Base-by-base conservation (phyloP, 139 green algal species). In the Chlorella sp. region DNA sequence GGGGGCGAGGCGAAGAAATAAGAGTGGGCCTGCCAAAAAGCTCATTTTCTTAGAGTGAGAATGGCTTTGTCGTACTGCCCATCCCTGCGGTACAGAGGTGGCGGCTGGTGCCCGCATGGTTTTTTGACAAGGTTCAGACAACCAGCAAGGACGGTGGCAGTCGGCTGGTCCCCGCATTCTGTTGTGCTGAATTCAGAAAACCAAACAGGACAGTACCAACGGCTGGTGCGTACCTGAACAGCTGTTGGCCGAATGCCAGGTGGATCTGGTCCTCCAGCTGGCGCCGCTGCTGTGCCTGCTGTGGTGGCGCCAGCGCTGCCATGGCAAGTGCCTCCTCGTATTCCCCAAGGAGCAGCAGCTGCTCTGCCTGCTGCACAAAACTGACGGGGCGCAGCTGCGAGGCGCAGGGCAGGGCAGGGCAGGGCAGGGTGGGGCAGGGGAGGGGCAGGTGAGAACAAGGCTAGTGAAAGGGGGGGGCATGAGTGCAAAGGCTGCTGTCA, bases 31-130 rank as follows among this genome's bases (percentile, higher is more conserved):
- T 53, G 89, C 86, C 34, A 77, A 80, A 57, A 78, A 68, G 73
- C 89, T 96, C 86, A 96, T 94, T 16, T 57, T 57, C 61, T 91
- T 94, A 83, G 97, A 93, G 81, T 98, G 96, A 1, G 92, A 93
- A 98, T 94, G 2, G 92, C 96, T 78, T 96, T 94, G 5, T 98
- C 96, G 83, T 91, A 96, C n/a, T 96, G 91, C 11, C 93, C 95
- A 57, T 83, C 64, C 69, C 68, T 85, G 89, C 79, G 37, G 5
- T 9, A n/a, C n/a, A n/a, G n/a, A n/a, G n/a, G n/a, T n/a, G n/a
- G n/a, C n/a, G n/a, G n/a, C n/a, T n/a, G n/a, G n/a, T n/a, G n/a
- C n/a, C n/a, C n/a, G n/a, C n/a, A n/a, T n/a, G n/a, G n/a, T n/a
- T n/a, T n/a, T n/a, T n/a, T n/a, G n/a, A n/a, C n/a, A n/a, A n/a